These are phyloP conservation scores for Melampsora americana DNA, from an alignment of 1,284 basidiomycete genomes.

Conservation along the genomic window DNA sequence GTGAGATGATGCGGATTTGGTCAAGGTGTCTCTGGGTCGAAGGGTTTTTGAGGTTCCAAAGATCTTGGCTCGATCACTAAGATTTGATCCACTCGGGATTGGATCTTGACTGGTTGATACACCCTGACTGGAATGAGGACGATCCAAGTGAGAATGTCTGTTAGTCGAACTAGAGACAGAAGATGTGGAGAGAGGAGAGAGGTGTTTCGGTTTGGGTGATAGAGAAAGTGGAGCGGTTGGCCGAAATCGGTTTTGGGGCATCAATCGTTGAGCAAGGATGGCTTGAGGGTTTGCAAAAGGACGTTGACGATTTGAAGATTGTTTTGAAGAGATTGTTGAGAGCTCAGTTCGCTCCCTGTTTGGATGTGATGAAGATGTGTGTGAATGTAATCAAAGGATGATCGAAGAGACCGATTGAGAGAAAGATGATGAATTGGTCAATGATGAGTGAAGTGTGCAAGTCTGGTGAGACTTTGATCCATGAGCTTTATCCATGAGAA, in stretches of 20 bases:
- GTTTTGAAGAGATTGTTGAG: slow-evolving; percentile 31
- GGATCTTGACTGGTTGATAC: background rate
- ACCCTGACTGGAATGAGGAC: background rate
- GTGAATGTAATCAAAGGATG: background rate
- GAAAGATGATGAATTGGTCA: background rate
- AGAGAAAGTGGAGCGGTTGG: slow-evolving; percentile 23
- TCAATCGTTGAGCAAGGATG: slow-evolving; percentile 22
- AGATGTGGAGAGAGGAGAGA: slow-evolving; percentile 9
- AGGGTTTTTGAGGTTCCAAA: slow-evolving; percentile 2
- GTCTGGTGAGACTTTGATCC: background rate
- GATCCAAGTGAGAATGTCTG: slow-evolving; percentile 1
- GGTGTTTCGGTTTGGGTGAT: slow-evolving; percentile 26
- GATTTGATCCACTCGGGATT: background rate
- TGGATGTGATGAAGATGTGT: background rate
- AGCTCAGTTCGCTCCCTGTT: slow-evolving; percentile 42
- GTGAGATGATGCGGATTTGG: slow-evolving; percentile 8
- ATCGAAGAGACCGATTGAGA: background rate
- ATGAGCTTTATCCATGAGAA: background rate
- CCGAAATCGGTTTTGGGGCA: slow-evolving; percentile 10
- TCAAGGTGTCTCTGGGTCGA: background rate
- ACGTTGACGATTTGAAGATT: background rate
- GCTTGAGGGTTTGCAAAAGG: slow-evolving; percentile 16
- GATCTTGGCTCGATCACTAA: background rate
- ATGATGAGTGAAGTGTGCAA: background rate
- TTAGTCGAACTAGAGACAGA: slow-evolving; percentile 13